Percentiles rank a stretch among this genome's conserved stretches.
Conservation (phyloP, 164 flowering plant genomes). For the Piper longum region DNA sequence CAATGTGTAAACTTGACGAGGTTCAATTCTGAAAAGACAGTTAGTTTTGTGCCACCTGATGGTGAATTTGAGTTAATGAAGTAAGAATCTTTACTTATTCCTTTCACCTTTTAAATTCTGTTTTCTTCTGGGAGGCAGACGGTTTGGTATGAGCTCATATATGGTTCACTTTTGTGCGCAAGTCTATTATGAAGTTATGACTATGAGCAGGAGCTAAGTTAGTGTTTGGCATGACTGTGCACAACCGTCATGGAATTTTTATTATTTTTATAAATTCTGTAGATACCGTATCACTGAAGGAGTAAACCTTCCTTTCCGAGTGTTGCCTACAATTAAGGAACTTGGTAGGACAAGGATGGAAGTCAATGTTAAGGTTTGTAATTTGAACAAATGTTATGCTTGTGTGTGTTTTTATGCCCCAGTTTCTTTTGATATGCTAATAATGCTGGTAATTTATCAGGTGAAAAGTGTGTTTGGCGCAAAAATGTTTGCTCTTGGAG, state of each 20-base stretch:
- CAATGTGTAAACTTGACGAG: conserved; percentile 97
- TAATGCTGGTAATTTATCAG: conserved; percentile 26
- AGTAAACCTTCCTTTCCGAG: conserved; percentile 97
- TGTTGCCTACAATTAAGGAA: conserved; percentile 95
- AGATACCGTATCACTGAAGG: conserved; percentile 99
- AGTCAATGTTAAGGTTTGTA: conserved; percentile 95
- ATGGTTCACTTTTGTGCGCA: no score
- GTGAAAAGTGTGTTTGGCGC: conserved; percentile 98
- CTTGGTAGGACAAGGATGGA: conserved; percentile 96
- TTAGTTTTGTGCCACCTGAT: conserved; percentile 99
- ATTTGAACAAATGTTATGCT: conserved; percentile 1
- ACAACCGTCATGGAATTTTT: not conserved
- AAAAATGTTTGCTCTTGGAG: conserved; percentile 99
- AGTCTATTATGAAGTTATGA: not conserved
- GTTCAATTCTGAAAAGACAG: conserved; percentile 97
- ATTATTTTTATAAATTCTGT: not conserved
- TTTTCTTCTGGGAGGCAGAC: no score
- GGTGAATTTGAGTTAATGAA: conserved; percentile 99
- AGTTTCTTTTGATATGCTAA: conserved; percentile 3
- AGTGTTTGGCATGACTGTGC: not conserved
- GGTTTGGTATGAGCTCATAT: no score
- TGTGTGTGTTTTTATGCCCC: not conserved
- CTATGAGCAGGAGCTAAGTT: not conserved
- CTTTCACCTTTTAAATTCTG: no score
- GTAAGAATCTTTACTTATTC: conserved; percentile 30